Percentiles rank a stretch among this genome's conserved stretches.
Conservation (phyloP, 192 early-diverging fungal genomes). For the Hyaloraphidium curvatum region DNA sequence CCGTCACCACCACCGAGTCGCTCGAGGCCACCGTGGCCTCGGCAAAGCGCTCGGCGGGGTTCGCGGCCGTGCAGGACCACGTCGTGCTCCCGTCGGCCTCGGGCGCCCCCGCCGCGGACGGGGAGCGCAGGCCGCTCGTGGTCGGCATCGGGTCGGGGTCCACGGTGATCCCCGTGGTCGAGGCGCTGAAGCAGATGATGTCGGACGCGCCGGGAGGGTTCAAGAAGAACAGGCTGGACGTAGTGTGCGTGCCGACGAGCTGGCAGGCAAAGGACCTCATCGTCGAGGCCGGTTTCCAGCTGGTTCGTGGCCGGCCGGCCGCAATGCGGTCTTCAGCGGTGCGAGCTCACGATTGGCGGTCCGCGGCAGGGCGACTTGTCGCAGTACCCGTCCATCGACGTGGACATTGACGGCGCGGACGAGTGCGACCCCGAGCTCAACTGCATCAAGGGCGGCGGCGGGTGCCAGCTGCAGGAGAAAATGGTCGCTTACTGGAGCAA, state of each 20-base stretch:
- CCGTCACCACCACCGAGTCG: too few relatives aligned
- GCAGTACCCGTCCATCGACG: constrained; percentile 52
- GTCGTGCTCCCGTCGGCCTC: not conserved
- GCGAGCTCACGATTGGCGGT: too few relatives aligned
- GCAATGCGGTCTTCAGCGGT: too few relatives aligned
- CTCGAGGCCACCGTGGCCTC: too few relatives aligned
- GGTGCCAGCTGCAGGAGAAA: constrained; percentile 84
- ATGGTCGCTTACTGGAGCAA: constrained; percentile 65
- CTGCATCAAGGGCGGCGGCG: constrained; percentile 91
- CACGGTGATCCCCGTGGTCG: constrained; percentile 1
- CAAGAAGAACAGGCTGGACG: constrained; percentile 31
- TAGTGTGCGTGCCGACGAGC: constrained; percentile 77
- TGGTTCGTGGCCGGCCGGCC: too few relatives aligned
- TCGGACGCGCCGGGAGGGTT: constrained; percentile 27
- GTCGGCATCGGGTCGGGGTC: not conserved
- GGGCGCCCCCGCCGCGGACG: not conserved
- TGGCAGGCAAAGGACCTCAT: constrained; percentile 82
- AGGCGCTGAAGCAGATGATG: not conserved
- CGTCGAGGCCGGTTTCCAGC: constrained; percentile 60
- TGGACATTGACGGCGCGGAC: constrained; percentile 85
- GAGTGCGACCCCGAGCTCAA: constrained; percentile 65
- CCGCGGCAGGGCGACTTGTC: constrained; percentile 23
- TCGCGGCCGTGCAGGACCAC: not conserved
- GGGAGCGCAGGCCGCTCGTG: not conserved
- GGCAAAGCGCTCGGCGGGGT: not conserved